Evolutionary conservation across 2,329 filamentous ascomycete genomes (phyloP).

Genomic region (Pseudodiploospora longispora): DNA sequence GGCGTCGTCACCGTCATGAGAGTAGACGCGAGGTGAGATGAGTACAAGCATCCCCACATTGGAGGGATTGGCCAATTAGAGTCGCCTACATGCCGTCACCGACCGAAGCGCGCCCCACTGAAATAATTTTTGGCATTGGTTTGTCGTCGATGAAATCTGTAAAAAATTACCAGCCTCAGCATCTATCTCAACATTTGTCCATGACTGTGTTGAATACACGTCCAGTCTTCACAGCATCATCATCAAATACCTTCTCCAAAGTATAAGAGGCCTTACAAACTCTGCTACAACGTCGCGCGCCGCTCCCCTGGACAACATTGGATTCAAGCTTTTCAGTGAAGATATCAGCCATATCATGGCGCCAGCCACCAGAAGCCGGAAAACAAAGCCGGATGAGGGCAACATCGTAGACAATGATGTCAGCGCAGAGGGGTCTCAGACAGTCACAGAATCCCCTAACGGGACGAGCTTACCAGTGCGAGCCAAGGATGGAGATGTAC

Average conservation of each 20-base stretch:
- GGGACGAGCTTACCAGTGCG: slow-evolving; percentile 26
- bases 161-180: too few relatives aligned
- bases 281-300: too few relatives aligned
- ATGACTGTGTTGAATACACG: too few relatives aligned
- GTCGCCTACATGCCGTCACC: slow-evolving; percentile 1
- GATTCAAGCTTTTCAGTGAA: too few relatives aligned
- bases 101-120: slow-evolving; percentile 4
- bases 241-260: too few relatives aligned
- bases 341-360: slow-evolving; percentile 6
- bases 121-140: slow-evolving; percentile 9
- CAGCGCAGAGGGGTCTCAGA: slow-evolving; percentile 2
- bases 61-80: slow-evolving; percentile 8
- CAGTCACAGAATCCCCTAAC: slow-evolving; percentile 12
- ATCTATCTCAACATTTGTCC: too few relatives aligned
- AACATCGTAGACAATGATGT: slow-evolving; percentile 6
- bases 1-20: too few relatives aligned
- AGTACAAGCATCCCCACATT: background rate
- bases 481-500: slow-evolving; percentile 21
- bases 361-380: slow-evolving; percentile 16
- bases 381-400: slow-evolving; percentile 21
- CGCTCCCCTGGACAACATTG: too few relatives aligned
- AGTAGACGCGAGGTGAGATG: too few relatives aligned
- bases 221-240: too few relatives aligned
- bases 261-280: too few relatives aligned
- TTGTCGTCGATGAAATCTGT: too few relatives aligned